Base-by-base conservation (phyloP, 495 filamentous ascomycete species). In the Hypoxylon lienhwacheense region DNA sequence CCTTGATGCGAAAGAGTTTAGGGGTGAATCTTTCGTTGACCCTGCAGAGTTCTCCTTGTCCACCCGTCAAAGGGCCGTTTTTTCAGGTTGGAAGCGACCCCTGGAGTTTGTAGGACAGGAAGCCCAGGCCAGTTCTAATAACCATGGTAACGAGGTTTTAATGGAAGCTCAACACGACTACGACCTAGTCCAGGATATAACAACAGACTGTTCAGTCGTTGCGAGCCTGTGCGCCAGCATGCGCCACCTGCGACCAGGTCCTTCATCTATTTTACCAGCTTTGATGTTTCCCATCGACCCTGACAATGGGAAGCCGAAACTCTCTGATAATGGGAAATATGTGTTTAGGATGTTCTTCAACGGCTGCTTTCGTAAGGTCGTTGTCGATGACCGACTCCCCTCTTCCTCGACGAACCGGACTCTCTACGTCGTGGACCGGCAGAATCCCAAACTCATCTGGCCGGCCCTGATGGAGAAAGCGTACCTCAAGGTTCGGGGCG, bases 401-500 rank as follows among this genome's bases (percentile, higher is more conserved):
- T 76, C 81, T 0, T 95, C 91, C 2, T 66, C 63, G 7, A 89
- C 81, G 19, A 82, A 85, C 28, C 82, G 88, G 26, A 80, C 83
- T 2, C 76, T 97, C 1, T 88, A 95, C 69, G 90, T 97, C n/a
- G 79, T 92, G 29, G 91, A 97, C 63, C 81, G 90, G 16, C 85
- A 85, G 21, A 86, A 95, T 54, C 84, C 86, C 7, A 69, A 66
- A 12, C 76, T 91, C 28, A 66, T 96, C 15, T 97, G 90, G 89
- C 93, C 92, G n/a, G 91, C 93, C 17, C 73, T 99, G 20, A 73
- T 97, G 25, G 93, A 99, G 69, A 99, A 99, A 65, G 93, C 93
- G 2, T 99, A 97, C 55, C 73, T 99, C n/a, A 99, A 97, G 72
- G 80, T 97, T 5, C 81, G 90, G 15, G 95, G 95, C 24, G 95